Base-by-base conservation (phyloP, 2,329 filamentous ascomycete species). In the Penicillium freii region DNA sequence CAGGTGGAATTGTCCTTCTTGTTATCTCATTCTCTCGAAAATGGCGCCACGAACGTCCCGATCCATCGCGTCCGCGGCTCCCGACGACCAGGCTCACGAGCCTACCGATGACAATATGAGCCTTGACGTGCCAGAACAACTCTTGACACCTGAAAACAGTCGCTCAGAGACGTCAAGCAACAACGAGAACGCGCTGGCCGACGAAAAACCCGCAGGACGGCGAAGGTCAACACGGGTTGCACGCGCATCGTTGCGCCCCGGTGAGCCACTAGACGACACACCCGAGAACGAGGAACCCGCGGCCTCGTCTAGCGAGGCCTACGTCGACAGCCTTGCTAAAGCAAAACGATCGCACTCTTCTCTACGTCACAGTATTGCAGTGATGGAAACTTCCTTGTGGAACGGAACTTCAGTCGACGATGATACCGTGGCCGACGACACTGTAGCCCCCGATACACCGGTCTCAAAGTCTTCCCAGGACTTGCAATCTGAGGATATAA, bases 91-190 rank as follows among this genome's bases (percentile, higher is more conserved):
- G 46, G 48, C 60, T 43, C 66, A 68, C 57, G 67, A 68, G 51
- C 65, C 59, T 56, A 51, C 62, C 54, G 68, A 72, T 50, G 69
- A 71, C 53, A 62, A 64, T 53, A 73, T 70, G 63, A 67, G 62
- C 47, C 66, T 74, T 38, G 72, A 75, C 48, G 67, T 73, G 19
- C 68, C 73, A 19, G 73, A 73, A 63, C 72, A 76, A 59, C 68
- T 76, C n/a, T 68, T 77, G 19, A 77, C 75, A 3, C 75, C 75
- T 52, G 75, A 76, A 54, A 75, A 75, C 40, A 77, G 75, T 58
- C 73, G 71, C 52, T 78, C 75, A n/a, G 75, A 77, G 55, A 75
- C 73, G 2, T 75, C 75, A 5, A 77, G 74, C 63, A 73, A 73
- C 61, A 72, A 72, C 63, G 71, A 73, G 57, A 70, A 73, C 63